Conservation (phyloP, 108 stramenopile genomes). For the Thalassiosira profunda region DNA sequence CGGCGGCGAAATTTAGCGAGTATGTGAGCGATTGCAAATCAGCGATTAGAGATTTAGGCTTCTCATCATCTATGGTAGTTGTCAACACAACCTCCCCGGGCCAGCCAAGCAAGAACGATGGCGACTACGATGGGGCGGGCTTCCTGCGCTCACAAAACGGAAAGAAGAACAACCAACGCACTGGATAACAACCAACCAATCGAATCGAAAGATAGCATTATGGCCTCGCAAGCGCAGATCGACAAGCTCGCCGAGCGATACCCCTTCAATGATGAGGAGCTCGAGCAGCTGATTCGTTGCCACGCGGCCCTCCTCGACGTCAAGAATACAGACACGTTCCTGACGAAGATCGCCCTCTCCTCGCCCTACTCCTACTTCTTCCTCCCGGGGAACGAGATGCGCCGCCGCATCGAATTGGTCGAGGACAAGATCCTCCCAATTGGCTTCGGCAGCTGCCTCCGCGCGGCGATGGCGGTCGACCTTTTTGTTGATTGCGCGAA, state of each 20-base stretch:
- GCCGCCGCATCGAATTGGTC: slow-evolving; percentile 42
- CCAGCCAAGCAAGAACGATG: no score
- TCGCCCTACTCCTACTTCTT: slow-evolving; percentile 60
- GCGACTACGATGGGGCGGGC: no score
- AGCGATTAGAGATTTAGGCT: no score
- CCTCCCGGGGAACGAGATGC: slow-evolving; percentile 57
- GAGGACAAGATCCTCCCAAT: slow-evolving; percentile 49
- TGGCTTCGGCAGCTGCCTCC: slow-evolving; percentile 50
- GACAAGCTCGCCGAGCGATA: slow-evolving; percentile 56
- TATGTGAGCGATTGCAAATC: no score
- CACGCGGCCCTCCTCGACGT: slow-evolving; percentile 36
- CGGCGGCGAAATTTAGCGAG: neutral
- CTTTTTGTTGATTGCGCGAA: slow-evolving; percentile 54
- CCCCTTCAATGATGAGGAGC: slow-evolving; percentile 50
- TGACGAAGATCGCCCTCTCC: slow-evolving; percentile 47
- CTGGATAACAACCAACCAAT: neutral
- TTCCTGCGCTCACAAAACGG: no score
- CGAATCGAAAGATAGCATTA: slow-evolving; percentile 1
- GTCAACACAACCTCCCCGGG: no score
- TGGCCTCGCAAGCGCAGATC: slow-evolving; percentile 41
- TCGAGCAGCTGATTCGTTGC: slow-evolving; percentile 59
- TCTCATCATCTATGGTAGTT: no score
- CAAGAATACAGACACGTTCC: slow-evolving; percentile 41
- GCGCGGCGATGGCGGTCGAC: slow-evolving; percentile 51
- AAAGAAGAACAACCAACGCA: slow-evolving; percentile 7